Conservation (phyloP, 75 land plant species). For the Sequoia sempervirens region DNA sequence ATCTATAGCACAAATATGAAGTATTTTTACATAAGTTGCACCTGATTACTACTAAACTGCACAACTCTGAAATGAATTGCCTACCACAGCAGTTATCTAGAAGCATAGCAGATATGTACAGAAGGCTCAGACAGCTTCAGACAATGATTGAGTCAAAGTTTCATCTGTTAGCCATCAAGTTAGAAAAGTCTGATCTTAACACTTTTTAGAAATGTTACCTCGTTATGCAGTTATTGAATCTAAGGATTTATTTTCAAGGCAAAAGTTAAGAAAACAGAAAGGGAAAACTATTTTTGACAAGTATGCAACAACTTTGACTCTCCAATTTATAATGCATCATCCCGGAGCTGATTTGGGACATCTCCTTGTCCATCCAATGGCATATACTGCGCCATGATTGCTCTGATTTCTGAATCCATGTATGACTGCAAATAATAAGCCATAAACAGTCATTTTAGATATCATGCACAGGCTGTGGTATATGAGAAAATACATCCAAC, state of each 20-base stretch:
- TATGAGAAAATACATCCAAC: background rate
- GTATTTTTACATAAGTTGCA: background rate
- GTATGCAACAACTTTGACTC: background rate
- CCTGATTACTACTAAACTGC: background rate
- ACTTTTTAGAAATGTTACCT: background rate
- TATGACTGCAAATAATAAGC: conserved; percentile 24
- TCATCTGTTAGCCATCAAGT: background rate
- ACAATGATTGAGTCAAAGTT: background rate
- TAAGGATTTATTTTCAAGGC: conserved; percentile 4
- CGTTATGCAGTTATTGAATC: background rate
- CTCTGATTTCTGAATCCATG: conserved; percentile 53
- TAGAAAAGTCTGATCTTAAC: background rate
- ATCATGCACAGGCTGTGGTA: background rate
- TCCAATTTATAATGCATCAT: conserved; percentile 11
- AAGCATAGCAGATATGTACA: background rate
- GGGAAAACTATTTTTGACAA: background rate
- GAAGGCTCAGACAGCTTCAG: background rate
- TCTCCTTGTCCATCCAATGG: conserved; percentile 52
- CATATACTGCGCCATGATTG: conserved; percentile 71
- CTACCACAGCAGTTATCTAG: background rate
- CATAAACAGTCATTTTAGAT: background rate
- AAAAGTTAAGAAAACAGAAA: background rate
- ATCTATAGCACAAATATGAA: background rate
- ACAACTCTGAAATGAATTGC: background rate
- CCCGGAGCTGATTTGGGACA: conserved; percentile 23